phyloP scores from a whole-genome alignment of 2,329 filamentous ascomycete species.

The Aspergillus ruber region DNA sequence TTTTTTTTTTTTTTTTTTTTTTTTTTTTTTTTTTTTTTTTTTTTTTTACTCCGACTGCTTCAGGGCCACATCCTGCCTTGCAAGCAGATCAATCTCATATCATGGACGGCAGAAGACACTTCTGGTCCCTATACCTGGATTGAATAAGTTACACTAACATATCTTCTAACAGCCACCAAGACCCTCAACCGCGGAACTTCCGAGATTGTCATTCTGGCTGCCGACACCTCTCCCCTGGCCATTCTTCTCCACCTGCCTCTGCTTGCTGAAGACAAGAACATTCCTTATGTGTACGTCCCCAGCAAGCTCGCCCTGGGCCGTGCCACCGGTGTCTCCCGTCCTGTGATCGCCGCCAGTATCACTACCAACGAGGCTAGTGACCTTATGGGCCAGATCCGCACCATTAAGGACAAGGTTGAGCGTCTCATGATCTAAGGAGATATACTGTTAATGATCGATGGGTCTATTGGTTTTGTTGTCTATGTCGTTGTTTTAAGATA shows the following conservation, averaged over 20 bases:
- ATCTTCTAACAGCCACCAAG: constrained; percentile 57
- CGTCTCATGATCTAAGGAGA: constrained; percentile 74
- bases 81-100: no score
- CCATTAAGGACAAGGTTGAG: constrained; percentile 92
- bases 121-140: no score
- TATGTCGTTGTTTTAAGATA: no score
- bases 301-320: constrained; percentile 80
- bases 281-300: constrained; percentile 66
- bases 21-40: no score
- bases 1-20: no score
- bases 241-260: constrained; percentile 87
- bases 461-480: neutral
- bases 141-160: constrained; percentile 4
- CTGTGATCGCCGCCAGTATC: constrained; percentile 82
- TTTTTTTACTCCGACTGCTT: no score
- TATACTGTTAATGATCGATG: constrained; percentile 2
- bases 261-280: constrained; percentile 70
- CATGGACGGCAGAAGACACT: no score
- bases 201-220: constrained; percentile 83
- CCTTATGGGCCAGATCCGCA: constrained; percentile 77
- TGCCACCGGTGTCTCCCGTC: constrained; percentile 79
- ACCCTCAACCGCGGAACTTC: constrained; percentile 83
- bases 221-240: constrained; percentile 78
- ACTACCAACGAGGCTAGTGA: constrained; percentile 89
- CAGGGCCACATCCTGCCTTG: no score